Percentiles rank a stretch among this genome's conserved stretches.
Conservation (phyloP, 345 rosid genomes). For the Eucalyptus guilfoylei region DNA sequence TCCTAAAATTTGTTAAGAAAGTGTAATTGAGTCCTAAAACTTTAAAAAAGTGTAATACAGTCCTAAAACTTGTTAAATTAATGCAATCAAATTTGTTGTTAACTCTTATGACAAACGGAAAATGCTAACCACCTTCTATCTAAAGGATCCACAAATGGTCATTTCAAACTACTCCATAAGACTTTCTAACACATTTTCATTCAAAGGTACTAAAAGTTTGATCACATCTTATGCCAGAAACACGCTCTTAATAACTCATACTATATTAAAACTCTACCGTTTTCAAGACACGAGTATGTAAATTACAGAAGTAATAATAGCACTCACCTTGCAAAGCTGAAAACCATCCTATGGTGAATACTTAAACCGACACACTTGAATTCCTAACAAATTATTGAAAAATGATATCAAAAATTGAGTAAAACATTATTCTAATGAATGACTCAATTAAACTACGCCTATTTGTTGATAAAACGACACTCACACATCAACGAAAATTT, state of each 20-base stretch:
- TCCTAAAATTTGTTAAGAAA: too few species aligned
- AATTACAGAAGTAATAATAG: too few species aligned
- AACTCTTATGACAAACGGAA: background rate
- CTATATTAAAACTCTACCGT: accelerated
- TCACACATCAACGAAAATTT: accelerated
- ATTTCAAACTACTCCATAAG: background rate
- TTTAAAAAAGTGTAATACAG: accelerated
- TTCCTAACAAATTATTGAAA: background rate
- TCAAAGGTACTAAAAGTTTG: background rate
- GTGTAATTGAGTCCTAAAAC: accelerated
- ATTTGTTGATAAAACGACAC: background rate
- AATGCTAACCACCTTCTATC: too few species aligned
- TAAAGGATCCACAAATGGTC: background rate
- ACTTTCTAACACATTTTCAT: background rate
- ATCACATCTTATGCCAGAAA: background rate
- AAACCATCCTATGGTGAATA: background rate
- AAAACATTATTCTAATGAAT: accelerated
- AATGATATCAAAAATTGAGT: background rate
- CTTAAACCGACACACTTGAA: background rate
- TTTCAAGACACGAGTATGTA: background rate
- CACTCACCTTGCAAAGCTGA: background rate
- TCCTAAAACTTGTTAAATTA: accelerated
- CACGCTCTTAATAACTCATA: too few species aligned
- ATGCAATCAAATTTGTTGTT: accelerated
- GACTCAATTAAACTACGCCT: background rate